Base-by-base conservation (phyloP, 805 yeast genomes). In the Blastobotrys chiropterorum region DNA sequence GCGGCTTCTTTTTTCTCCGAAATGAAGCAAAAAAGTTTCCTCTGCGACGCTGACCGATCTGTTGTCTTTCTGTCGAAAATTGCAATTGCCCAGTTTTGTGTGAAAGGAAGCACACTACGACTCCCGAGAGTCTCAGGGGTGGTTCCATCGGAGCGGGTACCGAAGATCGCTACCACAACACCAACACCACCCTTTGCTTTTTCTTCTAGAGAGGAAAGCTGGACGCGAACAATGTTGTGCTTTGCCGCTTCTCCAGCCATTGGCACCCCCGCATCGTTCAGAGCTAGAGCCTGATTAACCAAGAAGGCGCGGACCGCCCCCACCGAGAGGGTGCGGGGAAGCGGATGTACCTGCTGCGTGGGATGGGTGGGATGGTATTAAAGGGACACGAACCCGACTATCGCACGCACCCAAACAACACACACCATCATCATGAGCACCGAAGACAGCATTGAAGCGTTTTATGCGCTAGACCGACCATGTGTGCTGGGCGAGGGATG, bases 401-500 rank as follows among this genome's bases (percentile, higher is more conserved):
- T 40, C n/a, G 16, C 11, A 40, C 20, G 3, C 5, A 42, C n/a
- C 2, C 13, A 3, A 21, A n/a, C 4, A 3, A 42, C 20, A 40
- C 11, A 42, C n/a, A 21, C 3, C 34, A 26, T 11, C 34, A 43
- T 43, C 4, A 45, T 45, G 48, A n/a, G 17, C 4, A 11, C n/a
- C 7, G 26, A 48, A 40, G 42, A 15, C 6, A 34, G 17, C 20
- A 54, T 21, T 44, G 50, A 49, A 55, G 60, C 54, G 48, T 53
- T 45, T 53, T 56, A 53, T 34, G 34, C 26, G 15, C 40, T 62
- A 20, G 55, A 58, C 19, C 57, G 63, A 26, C 68, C 71, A 11
- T 57, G 62, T 46, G 55, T 52, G 19, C 61, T 68, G 1, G 71
- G 71, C n/a, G 72, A 68, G 52, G 71, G 65, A 19, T 67, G 67